Conservation (phyloP, 2,329 filamentous ascomycete genomes). For the Myriosclerotinia curreyana region DNA sequence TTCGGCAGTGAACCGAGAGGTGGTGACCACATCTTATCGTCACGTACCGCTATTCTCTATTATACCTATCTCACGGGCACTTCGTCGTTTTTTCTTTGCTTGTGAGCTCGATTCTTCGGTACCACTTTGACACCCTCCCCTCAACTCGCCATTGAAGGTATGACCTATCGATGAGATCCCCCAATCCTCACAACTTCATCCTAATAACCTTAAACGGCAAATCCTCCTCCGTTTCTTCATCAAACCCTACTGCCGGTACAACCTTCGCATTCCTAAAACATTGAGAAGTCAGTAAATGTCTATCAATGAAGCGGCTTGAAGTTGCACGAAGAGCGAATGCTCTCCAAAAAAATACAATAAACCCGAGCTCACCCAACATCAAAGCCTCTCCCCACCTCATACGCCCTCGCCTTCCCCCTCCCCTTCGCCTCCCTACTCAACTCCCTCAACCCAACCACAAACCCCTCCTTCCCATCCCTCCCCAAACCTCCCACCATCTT, state of each 20-base stretch:
- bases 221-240: constrained; percentile 14
- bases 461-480: constrained; percentile 2
- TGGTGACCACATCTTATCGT: too few relatives aligned
- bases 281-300: not conserved
- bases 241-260: constrained; percentile 3
- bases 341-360: too few relatives aligned
- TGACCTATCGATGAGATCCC: not conserved
- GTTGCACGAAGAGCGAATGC: not conserved
- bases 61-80: not conserved
- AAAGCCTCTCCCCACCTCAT: constrained; percentile 14
- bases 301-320: not conserved
- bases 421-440: constrained; percentile 13
- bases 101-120: not conserved
- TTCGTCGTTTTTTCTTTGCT: not conserved
- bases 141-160: not conserved
- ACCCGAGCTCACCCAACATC: constrained; percentile 2
- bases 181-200: not conserved
- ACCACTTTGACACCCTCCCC: not conserved
- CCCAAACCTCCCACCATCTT: constrained; percentile 25
- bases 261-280: not conserved
- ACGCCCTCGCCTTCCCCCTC: constrained; percentile 20
- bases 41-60: not conserved
- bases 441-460: constrained; percentile 26
- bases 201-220: constrained; percentile 22
- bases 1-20: too few relatives aligned